Conservation (phyloP, 2,329 filamentous ascomycete genomes). For the Colletotrichum nymphaeae region DNA sequence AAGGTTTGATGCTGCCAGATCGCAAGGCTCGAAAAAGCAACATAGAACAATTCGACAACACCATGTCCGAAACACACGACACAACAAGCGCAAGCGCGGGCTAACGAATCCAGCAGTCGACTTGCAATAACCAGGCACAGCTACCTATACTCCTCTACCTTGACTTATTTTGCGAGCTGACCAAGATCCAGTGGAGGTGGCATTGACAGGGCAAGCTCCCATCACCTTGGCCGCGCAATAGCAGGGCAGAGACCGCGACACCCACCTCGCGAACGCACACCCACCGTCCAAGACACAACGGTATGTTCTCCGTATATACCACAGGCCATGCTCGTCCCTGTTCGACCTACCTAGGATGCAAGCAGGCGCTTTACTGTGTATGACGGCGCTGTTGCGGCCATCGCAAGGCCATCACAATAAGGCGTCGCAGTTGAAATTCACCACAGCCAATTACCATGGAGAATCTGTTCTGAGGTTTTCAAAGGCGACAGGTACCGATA, state of each 20-base stretch:
- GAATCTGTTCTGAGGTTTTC: not conserved
- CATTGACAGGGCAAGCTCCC: slow-evolving; percentile 24
- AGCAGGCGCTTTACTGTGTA: not conserved
- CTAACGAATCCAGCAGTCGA: not conserved
- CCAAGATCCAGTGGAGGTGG: not conserved
- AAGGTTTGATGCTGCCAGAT: not conserved
- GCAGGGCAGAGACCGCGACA: not conserved
- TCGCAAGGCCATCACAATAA: not conserved
- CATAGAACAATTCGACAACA: not conserved
- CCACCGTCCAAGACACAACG: not conserved
- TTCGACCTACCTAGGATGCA: not conserved
- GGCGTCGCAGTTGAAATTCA: not conserved
- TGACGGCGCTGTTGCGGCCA: not conserved
- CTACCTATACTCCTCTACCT: too few relatives aligned
- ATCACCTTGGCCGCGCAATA: not conserved
- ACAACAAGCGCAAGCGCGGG: not conserved
- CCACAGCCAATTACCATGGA: not conserved
- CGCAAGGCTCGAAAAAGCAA: not conserved
- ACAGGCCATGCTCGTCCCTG: not conserved
- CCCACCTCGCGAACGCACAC: not conserved
- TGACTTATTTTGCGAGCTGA: not conserved
- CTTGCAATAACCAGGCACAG: not conserved
- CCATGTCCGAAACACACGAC: not conserved
- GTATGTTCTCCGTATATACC: not conserved
- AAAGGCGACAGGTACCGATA: not conserved